Conservation (phyloP, 192 early-diverging fungal species). For the Gamsiella multidivaricata region DNA sequence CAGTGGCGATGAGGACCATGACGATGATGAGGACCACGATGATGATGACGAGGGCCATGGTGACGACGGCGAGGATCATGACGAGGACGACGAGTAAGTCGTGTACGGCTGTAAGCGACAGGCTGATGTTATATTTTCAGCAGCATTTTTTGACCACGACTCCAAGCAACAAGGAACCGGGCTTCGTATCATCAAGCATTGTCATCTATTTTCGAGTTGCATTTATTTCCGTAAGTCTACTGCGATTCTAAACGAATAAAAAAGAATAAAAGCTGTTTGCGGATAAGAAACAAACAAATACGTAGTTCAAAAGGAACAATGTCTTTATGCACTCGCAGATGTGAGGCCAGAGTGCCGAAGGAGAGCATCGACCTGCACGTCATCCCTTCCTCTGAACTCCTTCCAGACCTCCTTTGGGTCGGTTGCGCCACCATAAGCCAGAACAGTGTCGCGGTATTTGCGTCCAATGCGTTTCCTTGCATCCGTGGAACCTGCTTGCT, state of each 20-base stretch:
- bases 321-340: background rate
- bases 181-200: no score
- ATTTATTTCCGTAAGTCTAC: no score
- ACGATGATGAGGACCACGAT: background rate
- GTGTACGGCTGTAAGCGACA: no score
- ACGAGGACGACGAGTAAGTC: conserved; percentile 13
- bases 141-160: no score
- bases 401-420: conserved; percentile 65
- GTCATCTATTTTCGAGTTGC: no score
- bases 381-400: conserved; percentile 62
- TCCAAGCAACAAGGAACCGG: no score
- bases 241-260: no score
- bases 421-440: conserved; percentile 68
- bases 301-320: no score
- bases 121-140: no score
- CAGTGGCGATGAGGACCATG: background rate
- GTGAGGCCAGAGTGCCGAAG: conserved; percentile 62
- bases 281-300: no score
- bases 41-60: background rate
- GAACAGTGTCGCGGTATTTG: conserved; percentile 66
- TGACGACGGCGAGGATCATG: background rate
- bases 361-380: conserved; percentile 62
- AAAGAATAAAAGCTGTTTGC: no score
- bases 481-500: conserved; percentile 45
- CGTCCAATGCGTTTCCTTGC: conserved; percentile 46